Evolutionary conservation across 2,329 filamentous ascomycete genomes (phyloP), one percentile per base, ranked within the genome.

Genomic region (Apiospora saccharicola): DNA sequence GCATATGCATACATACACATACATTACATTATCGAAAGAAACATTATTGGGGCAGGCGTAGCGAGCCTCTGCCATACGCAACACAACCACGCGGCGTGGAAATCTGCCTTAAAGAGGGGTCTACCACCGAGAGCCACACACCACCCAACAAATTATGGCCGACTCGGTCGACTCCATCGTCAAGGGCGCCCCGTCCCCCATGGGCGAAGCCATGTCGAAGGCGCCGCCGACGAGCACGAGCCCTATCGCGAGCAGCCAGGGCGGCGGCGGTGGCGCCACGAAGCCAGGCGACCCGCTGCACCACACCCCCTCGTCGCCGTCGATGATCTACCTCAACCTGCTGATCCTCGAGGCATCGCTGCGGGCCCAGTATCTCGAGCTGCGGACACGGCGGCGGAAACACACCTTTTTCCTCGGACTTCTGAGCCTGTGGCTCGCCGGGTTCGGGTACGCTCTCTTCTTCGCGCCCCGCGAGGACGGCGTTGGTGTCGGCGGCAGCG

Each of bases 261-360:
- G 68, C 47, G 26, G 37, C 51, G 44, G 57, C 34, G n/a, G n/a
- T 37, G 44, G 57, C 34, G n/a, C 16, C 37, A 41, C 77, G 77
- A 88, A 87, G 77, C 82, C 86, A 41, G 84, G 85, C 80, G 94
- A 97, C 80, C 94, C 94, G 41, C 89, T 96, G 74, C 92, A 91
- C 77, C 91, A 92, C 74, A 90, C 96, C 22, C 95, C 95, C n/a
- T 96, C 93, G 80, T 94, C 94, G 22, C 95, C 95, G 67, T 94
- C 94, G 71, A 96, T 98, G 86, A 98, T 99, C 80, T 99, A 99
- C 85, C 91, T 99, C 78, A 99, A 99, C 83, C 92, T 99, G 34
- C 90, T 99, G 73, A 97, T 99, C 78, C 93, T 99, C 82, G 96
- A 99, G 82, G 95, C 94, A 68, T 98, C 95, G 6, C 87, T 99